Conservation (phyloP, 2,329 filamentous ascomycete genomes). For the Endothia cerciana region DNA sequence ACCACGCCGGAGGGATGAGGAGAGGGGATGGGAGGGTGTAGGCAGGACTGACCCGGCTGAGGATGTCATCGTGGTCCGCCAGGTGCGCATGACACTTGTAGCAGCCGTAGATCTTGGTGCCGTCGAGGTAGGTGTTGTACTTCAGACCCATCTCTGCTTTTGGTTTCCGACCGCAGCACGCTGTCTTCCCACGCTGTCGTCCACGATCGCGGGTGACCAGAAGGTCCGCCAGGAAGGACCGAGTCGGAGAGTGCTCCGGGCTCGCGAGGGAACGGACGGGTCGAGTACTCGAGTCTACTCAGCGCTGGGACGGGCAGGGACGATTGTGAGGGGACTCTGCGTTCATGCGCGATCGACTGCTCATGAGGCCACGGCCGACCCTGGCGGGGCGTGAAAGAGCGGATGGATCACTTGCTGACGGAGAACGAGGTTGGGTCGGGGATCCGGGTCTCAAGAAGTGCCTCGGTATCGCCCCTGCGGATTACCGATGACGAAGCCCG, state of each 20-base stretch:
- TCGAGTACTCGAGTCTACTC: not conserved
- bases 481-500: not conserved
- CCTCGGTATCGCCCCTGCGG: conserved; percentile 5
- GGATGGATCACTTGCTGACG: not conserved
- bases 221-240: not conserved
- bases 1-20: conserved; percentile 22
- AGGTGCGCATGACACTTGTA: conserved; percentile 95
- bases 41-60: conserved; percentile 73
- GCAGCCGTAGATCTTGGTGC: conserved; percentile 87
- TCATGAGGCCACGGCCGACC: not conserved
- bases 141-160: conserved; percentile 74
- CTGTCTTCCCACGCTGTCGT: not conserved
- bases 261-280: not conserved
- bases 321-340: too few relatives aligned
- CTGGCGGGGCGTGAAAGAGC: not conserved
- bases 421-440: not conserved
- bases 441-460: not conserved
- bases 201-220: not conserved
- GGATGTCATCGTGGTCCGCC: conserved; percentile 93
- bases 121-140: conserved; percentile 90
- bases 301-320: not conserved
- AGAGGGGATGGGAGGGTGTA: conserved; percentile 14
- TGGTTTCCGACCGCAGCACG: not conserved
- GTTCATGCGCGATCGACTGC: not conserved
- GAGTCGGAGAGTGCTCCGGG: not conserved